Evolutionary conservation across 2,329 filamentous ascomycete genomes (phyloP), one percentile per base, ranked within the genome.

Genomic region (Xylaria sp.): DNA sequence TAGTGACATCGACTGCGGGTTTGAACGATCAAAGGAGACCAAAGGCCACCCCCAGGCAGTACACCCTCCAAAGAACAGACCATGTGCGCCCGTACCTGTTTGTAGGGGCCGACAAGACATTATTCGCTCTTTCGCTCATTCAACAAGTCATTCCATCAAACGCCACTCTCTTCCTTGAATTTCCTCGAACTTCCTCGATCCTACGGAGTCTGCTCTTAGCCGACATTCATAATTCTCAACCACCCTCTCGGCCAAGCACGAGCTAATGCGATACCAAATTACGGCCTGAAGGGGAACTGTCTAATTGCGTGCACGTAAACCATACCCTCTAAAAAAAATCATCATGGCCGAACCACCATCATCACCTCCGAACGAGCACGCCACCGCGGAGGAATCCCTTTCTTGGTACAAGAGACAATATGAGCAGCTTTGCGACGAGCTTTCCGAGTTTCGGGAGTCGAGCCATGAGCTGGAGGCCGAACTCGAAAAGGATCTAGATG

Each of bases 321-420:
- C 36, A 55, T 28, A 58, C 41, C 10, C 36, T 10, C 1, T 32
- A 52, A 30, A 18, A 45, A 36, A 25, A 45, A 52, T 9, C 41
- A 36, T 53, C 74, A 89, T 89, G 86, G 82, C 83, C 68, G 88
- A 90, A 76, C 84, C 85, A 73, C 87, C 88, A 6, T 90, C 89
- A 6, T 90, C 89, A 57, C 89, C 89, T 61, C 87, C 87, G 12
- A 82, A 81, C 76, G 86, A 84, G 76, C 80, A 82, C 60, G 80
- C 87, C 63, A 85, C 80, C 63, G 79, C 86, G 58, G 90, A 94
- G 77, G 93, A 96, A 77, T 91, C 94, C 69, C 85, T 99, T 60
- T 87, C 91, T 66, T 97, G 96, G 87, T 99, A 98, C 88, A 99
- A 99, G 84, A 83, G 89, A 62, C 95, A 98, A 80, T 98, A 98